Percentiles rank a stretch among this genome's conserved stretches.
Evolutionary conservation across 1,284 basidiomycete species (phyloP).

Genomic region (Pseudozyma sp.): DNA sequence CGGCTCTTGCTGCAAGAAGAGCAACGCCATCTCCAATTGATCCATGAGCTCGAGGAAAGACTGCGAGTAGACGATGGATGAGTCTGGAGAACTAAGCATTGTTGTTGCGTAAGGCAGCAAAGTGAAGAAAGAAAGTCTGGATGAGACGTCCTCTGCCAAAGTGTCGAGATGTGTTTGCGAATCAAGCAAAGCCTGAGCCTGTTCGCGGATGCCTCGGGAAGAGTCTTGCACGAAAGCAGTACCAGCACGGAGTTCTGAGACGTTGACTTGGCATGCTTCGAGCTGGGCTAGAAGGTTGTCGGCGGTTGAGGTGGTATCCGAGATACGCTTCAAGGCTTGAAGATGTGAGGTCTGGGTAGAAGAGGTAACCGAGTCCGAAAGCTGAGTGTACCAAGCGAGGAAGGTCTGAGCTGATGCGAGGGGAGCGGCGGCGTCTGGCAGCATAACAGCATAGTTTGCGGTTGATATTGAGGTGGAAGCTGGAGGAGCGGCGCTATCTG

Average conservation of each 20-base stretch:
- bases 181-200: slow-evolving; percentile 54
- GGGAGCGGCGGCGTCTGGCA: slow-evolving; percentile 34
- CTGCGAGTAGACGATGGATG: slow-evolving; percentile 46
- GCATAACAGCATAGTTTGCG: slow-evolving; percentile 6
- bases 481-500: not conserved
- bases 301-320: slow-evolving; percentile 40
- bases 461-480: not conserved
- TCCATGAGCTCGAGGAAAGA: slow-evolving; percentile 60
- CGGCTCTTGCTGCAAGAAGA: slow-evolving; percentile 53
- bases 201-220: slow-evolving; percentile 57
- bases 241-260: slow-evolving; percentile 59
- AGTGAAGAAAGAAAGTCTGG: slow-evolving; percentile 63
- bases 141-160: slow-evolving; percentile 45
- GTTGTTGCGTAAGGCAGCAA: slow-evolving; percentile 57
- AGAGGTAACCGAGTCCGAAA: slow-evolving; percentile 46
- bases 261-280: slow-evolving; percentile 54
- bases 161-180: slow-evolving; percentile 53
- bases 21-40: slow-evolving; percentile 58
- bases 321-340: slow-evolving; percentile 36
- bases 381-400: slow-evolving; percentile 53
- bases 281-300: slow-evolving; percentile 50
- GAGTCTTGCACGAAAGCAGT: slow-evolving; percentile 59
- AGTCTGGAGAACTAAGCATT: slow-evolving; percentile 57
- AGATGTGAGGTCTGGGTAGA: slow-evolving; percentile 52
- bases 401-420: slow-evolving; percentile 51